These are phyloP conservation scores for Malus hybrid DNA, from an alignment of 331 rosid genomes.

Conservation along the genomic window DNA sequence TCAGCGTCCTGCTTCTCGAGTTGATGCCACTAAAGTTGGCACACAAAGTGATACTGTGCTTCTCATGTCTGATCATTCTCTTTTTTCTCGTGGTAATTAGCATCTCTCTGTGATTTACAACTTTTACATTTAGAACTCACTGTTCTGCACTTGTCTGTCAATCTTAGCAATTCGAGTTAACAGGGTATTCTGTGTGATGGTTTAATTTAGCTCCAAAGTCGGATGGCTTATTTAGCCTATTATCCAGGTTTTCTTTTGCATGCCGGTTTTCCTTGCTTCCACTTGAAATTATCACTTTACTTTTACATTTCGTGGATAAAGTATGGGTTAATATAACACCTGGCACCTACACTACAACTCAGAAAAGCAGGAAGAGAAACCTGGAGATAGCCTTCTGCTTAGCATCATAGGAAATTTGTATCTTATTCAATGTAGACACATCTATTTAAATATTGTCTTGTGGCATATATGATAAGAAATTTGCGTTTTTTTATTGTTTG, in stretches of 20 bases:
- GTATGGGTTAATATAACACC: background rate
- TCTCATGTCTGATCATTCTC: constrained; percentile 80
- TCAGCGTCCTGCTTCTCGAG: constrained; percentile 84
- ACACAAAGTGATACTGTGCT: constrained; percentile 45
- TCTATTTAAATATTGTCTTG: background rate
- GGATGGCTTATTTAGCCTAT: background rate
- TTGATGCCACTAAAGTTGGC: constrained; percentile 65
- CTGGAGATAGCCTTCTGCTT: background rate
- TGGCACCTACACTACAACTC: background rate
- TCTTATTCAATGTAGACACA: background rate
- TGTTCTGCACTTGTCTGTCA: background rate
- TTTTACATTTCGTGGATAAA: background rate
- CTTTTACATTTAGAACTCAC: background rate
- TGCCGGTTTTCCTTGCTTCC: background rate
- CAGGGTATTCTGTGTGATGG: background rate
- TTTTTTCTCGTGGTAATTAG: constrained; percentile 52
- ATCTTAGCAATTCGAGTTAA: background rate
- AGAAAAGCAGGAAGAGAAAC: background rate
- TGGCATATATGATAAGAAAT: background rate
- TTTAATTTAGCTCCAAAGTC: background rate
- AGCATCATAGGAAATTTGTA: background rate
- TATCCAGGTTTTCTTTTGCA: background rate
- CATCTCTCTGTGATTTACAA: background rate
- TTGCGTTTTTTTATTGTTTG: background rate
- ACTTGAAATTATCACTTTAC: background rate